A percentile compares a stretch with the other conserved stretches of the same genome.
These are phyloP conservation scores for Termitomyces sp. DNA, from an alignment of 1,284 basidiomycete genomes.

Conservation along the genomic window DNA sequence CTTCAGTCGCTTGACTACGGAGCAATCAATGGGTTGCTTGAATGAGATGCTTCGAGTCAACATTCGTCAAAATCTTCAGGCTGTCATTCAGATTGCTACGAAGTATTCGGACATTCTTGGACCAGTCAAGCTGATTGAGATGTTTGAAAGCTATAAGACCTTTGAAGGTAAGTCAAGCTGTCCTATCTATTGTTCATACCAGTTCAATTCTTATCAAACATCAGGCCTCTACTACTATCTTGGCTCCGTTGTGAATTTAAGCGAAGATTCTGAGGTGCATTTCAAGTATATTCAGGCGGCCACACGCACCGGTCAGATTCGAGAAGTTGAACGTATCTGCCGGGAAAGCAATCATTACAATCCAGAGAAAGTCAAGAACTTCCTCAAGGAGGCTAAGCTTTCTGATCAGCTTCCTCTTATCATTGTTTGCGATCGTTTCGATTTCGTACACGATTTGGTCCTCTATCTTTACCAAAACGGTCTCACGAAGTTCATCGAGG, in stretches of 20 bases:
- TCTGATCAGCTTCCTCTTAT: slow-evolving; percentile 97
- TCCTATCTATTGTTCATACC: background rate
- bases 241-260: slow-evolving; percentile 94
- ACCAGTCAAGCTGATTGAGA: slow-evolving; percentile 95
- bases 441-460: slow-evolving; percentile 99
- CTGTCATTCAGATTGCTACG: slow-evolving; percentile 97
- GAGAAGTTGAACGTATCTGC: slow-evolving; percentile 98
- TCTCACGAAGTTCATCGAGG: slow-evolving; percentile 96
- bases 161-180: slow-evolving; percentile 67
- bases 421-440: slow-evolving; percentile 99
- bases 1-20: slow-evolving; percentile 97
- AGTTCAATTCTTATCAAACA: background rate
- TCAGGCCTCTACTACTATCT: slow-evolving; percentile 85
- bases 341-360: slow-evolving; percentile 98
- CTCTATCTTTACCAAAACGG: slow-evolving; percentile 99
- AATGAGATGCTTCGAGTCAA: slow-evolving; percentile 98
- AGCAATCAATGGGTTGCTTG: slow-evolving; percentile 95
- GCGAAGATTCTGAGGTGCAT: slow-evolving; percentile 95
- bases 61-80: slow-evolving; percentile 96
- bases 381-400: slow-evolving; percentile 98
- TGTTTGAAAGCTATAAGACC: slow-evolving; percentile 98
- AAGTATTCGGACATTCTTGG: slow-evolving; percentile 99
- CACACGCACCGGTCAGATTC: slow-evolving; percentile 95
- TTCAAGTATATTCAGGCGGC: slow-evolving; percentile 99
- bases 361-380: slow-evolving; percentile 99